Base-by-base conservation (phyloP, 106 monocot species). In the Posidonia australis region DNA sequence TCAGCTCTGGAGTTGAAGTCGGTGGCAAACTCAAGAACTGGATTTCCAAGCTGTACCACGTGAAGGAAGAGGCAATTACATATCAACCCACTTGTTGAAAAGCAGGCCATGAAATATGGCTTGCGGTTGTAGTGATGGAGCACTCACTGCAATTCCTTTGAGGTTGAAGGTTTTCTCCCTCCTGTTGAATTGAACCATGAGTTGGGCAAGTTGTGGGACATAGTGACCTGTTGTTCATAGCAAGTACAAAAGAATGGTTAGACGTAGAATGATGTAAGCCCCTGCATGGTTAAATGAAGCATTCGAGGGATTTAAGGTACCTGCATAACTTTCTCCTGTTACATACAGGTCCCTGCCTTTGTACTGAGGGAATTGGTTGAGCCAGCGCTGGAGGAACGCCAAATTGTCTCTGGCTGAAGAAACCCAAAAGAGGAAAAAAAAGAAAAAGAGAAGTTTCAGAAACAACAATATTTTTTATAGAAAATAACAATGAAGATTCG, bases 1-100 rank as follows among this genome's bases (percentile, higher is more conserved):
- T 96, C 94, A 1, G 94, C 84, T 52, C 94, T 81, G 51, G 94
- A 86, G 68, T 96, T 96, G 84, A 96, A 89, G 56, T 96, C 94
- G 0, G 94, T 96, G 31, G 90, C 70, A 73, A 84, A 90, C 52
- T 96, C 90, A 5, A 96, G 86, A 41, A 96, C 90, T 5, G 94
- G 90, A 66, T 96, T 96, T 11, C 94, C 94, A 1, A 96, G 72
- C 93, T 93, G 77, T 42, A 23, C 36, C 5, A 36, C 36, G 36
- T 18, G 3, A 46, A 20, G 62, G 25, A 27, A 54, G 26, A 26
- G 22, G 5, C 53, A 57, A 31, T 25, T 45, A 28, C 6, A 60
- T 45, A 45, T 28, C 45, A 57, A 57, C 13, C 57, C 57, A 58
- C 41, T 28, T 57, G 12, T 18, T 46, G 16, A 12, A 46, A 22